Percentiles rank a stretch among this genome's conserved stretches.
phyloP scores from a whole-genome alignment of 2,329 filamentous ascomycete genomes.

The Triangularia setosa region DNA sequence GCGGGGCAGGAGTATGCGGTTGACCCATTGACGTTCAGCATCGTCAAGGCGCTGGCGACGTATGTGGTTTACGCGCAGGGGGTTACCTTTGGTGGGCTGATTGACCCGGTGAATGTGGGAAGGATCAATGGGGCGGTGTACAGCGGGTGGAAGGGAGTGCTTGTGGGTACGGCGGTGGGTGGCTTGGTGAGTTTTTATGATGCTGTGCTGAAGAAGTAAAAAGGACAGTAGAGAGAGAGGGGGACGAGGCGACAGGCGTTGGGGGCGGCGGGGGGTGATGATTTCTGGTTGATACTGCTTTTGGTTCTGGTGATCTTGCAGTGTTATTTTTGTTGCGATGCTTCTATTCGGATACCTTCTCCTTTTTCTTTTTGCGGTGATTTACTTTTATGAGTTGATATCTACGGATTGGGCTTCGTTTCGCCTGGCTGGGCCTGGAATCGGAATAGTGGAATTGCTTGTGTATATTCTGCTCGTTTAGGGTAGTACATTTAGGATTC shows the following conservation, averaged over 20 bases:
- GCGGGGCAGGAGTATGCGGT: slow-evolving; percentile 48
- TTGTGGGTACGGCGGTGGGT: slow-evolving; percentile 66
- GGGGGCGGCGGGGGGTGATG: not conserved
- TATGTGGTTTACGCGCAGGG: slow-evolving; percentile 76
- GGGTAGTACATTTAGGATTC: not conserved
- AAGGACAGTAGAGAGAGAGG: not conserved
- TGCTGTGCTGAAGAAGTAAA: slow-evolving; percentile 66
- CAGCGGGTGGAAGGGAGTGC: slow-evolving; percentile 65
- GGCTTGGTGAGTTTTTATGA: slow-evolving; percentile 71
- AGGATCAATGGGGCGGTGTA: slow-evolving; percentile 65
- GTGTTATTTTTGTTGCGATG: not conserved
- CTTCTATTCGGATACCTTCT: not conserved
- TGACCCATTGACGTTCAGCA: slow-evolving; percentile 87
- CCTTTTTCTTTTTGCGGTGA: not conserved
- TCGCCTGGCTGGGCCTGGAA: not conserved
- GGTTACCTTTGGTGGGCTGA: slow-evolving; percentile 57
- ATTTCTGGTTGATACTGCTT: too few species aligned
- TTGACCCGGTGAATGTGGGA: slow-evolving; percentile 56
- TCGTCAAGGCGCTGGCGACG: slow-evolving; percentile 76
- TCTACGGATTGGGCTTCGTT: not conserved
- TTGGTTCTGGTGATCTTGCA: too few species aligned
- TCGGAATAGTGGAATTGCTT: not conserved
- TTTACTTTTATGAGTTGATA: not conserved
- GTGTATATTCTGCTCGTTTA: not conserved
- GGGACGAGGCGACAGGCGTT: not conserved